Percentiles rank a stretch among this genome's conserved stretches.
Conservation (phyloP, 495 filamentous ascomycete genomes). For the Lasiosphaeriaceae sp. region DNA sequence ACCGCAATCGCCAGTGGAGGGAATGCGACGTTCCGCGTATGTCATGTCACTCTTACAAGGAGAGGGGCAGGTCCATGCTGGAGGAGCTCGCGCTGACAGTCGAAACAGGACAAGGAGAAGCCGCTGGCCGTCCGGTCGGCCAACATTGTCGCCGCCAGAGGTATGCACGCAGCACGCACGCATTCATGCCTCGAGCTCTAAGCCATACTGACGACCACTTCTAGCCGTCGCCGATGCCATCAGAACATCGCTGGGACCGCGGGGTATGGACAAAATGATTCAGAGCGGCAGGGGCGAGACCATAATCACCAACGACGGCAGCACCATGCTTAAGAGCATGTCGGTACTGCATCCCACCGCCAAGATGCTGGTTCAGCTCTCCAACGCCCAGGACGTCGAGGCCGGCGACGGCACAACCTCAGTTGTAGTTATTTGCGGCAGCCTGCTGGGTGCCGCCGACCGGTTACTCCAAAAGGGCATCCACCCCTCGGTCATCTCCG, state of each 20-base stretch:
- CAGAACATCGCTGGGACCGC: slow-evolving; percentile 62
- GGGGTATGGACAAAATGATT: slow-evolving; percentile 98
- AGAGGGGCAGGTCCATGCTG: not conserved
- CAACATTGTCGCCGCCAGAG: slow-evolving; percentile 96
- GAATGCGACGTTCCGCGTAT: slow-evolving; percentile 80
- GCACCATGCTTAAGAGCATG: slow-evolving; percentile 98
- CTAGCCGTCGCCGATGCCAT: slow-evolving; percentile 94
- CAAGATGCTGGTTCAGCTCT: slow-evolving; percentile 97
- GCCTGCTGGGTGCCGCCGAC: slow-evolving; percentile 89
- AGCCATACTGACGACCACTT: slow-evolving; percentile 1
- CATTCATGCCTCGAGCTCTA: too few relatives aligned
- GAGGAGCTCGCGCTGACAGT: slow-evolving; percentile 38
- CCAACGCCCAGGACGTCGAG: slow-evolving; percentile 95
- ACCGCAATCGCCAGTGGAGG: slow-evolving; percentile 53
- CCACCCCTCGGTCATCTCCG: slow-evolving; percentile 95
- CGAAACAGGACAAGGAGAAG: slow-evolving; percentile 89
- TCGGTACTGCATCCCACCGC: slow-evolving; percentile 97
- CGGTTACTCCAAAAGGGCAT: slow-evolving; percentile 85
- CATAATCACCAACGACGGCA: slow-evolving; percentile 98
- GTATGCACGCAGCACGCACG: too few relatives aligned
- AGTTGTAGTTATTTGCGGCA: slow-evolving; percentile 95
- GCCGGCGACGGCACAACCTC: slow-evolving; percentile 98
- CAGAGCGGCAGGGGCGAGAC: slow-evolving; percentile 94
- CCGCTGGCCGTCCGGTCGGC: slow-evolving; percentile 89
- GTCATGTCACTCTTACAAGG: not conserved